phyloP scores from a whole-genome alignment of 2,329 filamentous ascomycete genomes.

The Stachybotrys elegans region DNA sequence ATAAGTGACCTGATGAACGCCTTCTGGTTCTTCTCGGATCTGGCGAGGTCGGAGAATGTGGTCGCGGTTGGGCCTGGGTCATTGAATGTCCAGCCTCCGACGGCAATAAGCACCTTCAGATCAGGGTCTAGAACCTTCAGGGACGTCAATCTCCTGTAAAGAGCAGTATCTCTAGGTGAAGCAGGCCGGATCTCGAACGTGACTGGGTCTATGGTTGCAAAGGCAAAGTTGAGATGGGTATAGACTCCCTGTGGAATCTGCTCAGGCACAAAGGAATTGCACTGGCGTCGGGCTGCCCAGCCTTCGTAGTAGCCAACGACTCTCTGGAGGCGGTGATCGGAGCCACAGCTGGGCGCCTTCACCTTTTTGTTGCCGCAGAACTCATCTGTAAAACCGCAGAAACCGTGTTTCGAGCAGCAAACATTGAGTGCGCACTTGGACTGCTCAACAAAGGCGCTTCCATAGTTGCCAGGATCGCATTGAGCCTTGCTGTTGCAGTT shows the following conservation, averaged over 20 bases:
- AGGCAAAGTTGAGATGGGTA: constrained; percentile 27
- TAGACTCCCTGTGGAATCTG: constrained; percentile 15
- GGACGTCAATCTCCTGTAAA: constrained; percentile 5
- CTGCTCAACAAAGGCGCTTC: too few relatives aligned
- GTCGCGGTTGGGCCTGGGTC: constrained; percentile 23
- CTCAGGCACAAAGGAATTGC: constrained; percentile 18
- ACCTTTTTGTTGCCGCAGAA: too few relatives aligned
- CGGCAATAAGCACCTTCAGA: constrained; percentile 31
- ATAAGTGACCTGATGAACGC: constrained; percentile 30
- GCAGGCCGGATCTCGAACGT: constrained; percentile 14
- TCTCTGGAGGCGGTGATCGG: too few relatives aligned
- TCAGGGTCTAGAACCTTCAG: constrained; percentile 19
- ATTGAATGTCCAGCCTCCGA: constrained; percentile 37
- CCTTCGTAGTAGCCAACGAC: constrained; percentile 26
- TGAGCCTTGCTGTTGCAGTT: too few relatives aligned
- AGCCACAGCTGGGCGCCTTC: too few relatives aligned
- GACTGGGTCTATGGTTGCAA: constrained; percentile 24
- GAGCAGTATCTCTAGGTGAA: background rate
- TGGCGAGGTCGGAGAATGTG: constrained; percentile 22
- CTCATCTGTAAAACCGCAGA: too few relatives aligned
- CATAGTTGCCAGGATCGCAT: too few relatives aligned
- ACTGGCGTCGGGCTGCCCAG: constrained; percentile 12
- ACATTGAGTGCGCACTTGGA: too few relatives aligned
- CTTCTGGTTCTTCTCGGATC: constrained; percentile 16
- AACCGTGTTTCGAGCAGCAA: too few relatives aligned